Evolutionary conservation across 2,329 filamentous ascomycete genomes (phyloP).

Genomic region (Xylariaceae sp.): DNA sequence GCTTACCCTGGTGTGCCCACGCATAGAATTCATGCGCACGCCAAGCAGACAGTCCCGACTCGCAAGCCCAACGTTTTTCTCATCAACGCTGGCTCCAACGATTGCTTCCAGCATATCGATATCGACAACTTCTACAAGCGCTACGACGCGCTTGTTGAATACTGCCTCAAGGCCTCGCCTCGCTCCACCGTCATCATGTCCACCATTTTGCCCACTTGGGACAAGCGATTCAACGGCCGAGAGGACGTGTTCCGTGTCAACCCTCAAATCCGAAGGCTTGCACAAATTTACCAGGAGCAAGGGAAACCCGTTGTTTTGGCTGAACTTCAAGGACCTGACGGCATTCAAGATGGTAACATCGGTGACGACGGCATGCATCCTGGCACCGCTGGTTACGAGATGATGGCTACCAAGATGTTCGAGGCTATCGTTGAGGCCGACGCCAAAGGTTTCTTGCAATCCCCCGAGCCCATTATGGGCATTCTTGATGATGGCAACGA

Average conservation of each 20-base stretch:
- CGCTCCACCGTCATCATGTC: conserved; percentile 31
- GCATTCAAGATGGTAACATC: conserved; percentile 30
- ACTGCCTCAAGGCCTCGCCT: conserved; percentile 32
- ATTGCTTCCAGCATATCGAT: conserved; percentile 34
- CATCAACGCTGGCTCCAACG: conserved; percentile 37
- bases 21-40: conserved; percentile 30
- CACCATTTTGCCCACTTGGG: conserved; percentile 32
- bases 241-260: conserved; percentile 32
- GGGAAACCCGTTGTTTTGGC: conserved; percentile 32
- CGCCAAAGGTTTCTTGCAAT: conserved; percentile 30
- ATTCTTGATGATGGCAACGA: conserved; percentile 32
- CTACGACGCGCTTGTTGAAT: conserved; percentile 31
- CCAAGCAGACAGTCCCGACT: conserved; percentile 26
- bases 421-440: conserved; percentile 33
- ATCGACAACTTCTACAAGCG: conserved; percentile 34
- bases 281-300: conserved; percentile 29
- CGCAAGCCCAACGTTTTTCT: conserved; percentile 34
- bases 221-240: conserved; percentile 33
- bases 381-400: conserved; percentile 32
- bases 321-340: conserved; percentile 33
- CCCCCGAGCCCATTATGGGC: conserved; percentile 27
- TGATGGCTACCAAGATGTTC: conserved; percentile 35
- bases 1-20: conserved; percentile 33
- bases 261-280: conserved; percentile 31
- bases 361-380: conserved; percentile 32